Conservation (phyloP, 768 basidiomycete species). For the Porphyrellus cyaneotinctus region DNA sequence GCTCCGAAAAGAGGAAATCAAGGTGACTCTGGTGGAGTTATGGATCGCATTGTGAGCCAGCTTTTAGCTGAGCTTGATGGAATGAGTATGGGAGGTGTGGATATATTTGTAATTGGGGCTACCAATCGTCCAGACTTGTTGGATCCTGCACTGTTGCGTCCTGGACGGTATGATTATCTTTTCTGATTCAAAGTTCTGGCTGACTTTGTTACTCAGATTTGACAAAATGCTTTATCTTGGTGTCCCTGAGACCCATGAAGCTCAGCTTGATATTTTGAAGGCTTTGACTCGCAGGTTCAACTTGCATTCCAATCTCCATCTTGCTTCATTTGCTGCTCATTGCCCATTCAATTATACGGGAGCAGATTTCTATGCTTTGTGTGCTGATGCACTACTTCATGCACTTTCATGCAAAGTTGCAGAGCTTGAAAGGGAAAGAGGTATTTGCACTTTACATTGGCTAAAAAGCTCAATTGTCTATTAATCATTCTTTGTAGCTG, state of each 20-base stretch:
- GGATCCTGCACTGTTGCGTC: conserved; percentile 84
- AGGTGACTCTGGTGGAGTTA: conserved; percentile 95
- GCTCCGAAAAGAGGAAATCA: conserved; percentile 94
- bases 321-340: conserved; percentile 58
- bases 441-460: conserved; percentile 30
- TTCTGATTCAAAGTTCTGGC: background rate
- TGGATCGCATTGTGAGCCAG: conserved; percentile 97
- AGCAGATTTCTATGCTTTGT: conserved; percentile 96
- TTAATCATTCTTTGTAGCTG: background rate
- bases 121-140: conserved; percentile 92
- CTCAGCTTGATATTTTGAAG: conserved; percentile 80
- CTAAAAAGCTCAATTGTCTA: background rate
- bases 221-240: conserved; percentile 96
- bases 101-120: conserved; percentile 93
- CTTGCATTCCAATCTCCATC: conserved; percentile 62
- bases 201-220: conserved; percentile 53
- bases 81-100: conserved; percentile 63
- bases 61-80: conserved; percentile 92
- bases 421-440: conserved; percentile 70
- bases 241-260: conserved; percentile 80
- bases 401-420: conserved; percentile 89
- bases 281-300: conserved; percentile 93
- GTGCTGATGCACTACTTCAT: conserved; percentile 93
- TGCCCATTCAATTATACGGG: conserved; percentile 96
- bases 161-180: conserved; percentile 62